Evolutionary conservation across 2,329 filamentous ascomycete species (phyloP), one percentile per base, ranked within the genome.

Genomic region (Macrophomina phaseolina): DNA sequence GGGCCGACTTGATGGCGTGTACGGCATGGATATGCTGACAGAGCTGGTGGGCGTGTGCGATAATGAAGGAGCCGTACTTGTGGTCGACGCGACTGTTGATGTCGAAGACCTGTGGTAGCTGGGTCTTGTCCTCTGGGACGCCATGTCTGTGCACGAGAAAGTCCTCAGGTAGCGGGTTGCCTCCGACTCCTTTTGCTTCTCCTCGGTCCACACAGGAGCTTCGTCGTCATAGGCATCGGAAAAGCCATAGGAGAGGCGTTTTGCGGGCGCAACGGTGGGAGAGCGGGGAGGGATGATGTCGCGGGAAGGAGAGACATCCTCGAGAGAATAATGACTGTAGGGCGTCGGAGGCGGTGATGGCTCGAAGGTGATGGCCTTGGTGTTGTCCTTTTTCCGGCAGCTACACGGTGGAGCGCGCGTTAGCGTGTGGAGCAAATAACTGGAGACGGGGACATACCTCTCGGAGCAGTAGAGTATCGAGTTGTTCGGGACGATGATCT

Each of bases 391-490:
- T 70, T 77, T 79, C 56, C 81, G 80, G 72, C 82, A 84, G 71
- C 82, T 83, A 64, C n/a, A 14, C 48, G 34, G 32, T 53, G 38
- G 42, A 64, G 28, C 18, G 45, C 18, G 45, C 3, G 53, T 66
- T 52, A 66, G 64, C 8, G 18, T 9, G 58, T 23, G 18, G 45
- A 11, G 40, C 18, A 40, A 32, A n/a, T 9, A 72, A 55, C 52
- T 52, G 40, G 18, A 52, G 51, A 55, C 12, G 16, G 4, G 14
- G 32, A 55, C 81, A 74, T 82, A 89, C 87, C 84, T 84, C 80
- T 89, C 86, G 62, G 86, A 89, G 79, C 87, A 90, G 75, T 90
- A 90, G 52, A 90, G 80, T 48, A 88, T 81, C 16, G 82, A 82
- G 73, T 86, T 86, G 75, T 84, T 84, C 16, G 87, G 87, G 38